Conservation (phyloP, 75 land plant species). For the Azolla pinnata region DNA sequence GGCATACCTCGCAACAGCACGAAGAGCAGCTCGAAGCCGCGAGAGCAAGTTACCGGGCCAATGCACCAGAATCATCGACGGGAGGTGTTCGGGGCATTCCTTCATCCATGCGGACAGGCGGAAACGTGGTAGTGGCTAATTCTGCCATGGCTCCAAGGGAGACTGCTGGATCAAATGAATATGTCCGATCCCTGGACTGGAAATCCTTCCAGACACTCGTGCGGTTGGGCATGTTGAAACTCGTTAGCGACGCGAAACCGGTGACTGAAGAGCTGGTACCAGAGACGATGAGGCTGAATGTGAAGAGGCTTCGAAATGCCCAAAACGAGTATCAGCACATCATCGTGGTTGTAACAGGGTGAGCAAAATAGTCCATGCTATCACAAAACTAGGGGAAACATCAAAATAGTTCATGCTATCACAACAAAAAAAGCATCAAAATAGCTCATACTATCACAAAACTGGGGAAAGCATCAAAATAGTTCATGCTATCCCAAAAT, state of each 20-base stretch:
- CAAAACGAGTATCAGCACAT: conserved; percentile 68
- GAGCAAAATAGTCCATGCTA: too few species aligned
- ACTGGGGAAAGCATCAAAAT: too few species aligned
- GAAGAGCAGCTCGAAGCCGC: conserved; percentile 45
- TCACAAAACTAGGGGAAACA: too few species aligned
- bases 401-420: too few species aligned
- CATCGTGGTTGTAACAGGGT: conserved; percentile 74
- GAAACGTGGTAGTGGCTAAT: conserved; percentile 10
- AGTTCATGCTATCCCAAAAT: too few species aligned
- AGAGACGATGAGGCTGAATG: conserved; percentile 68
- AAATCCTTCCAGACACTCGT: conserved; percentile 42
- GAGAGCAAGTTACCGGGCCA: conserved; percentile 16
- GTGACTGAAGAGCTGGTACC: conserved; percentile 44
- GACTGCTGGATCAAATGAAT: conserved; percentile 14
- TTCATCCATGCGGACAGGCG: conserved; percentile 60
- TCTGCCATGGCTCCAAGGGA: neutral
- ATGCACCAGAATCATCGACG: neutral
- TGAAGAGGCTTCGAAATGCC: conserved; percentile 43
- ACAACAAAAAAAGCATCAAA: too few species aligned
- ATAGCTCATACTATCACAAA: too few species aligned
- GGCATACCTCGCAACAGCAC: conserved; percentile 30
- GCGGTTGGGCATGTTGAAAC: conserved; percentile 61
- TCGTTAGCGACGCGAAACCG: conserved; percentile 44
- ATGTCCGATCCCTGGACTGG: conserved; percentile 42
- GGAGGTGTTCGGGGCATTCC: conserved; percentile 21